Percentiles rank a stretch among this genome's conserved stretches.
These are phyloP conservation scores for Zymoseptoria tritici DNA, from an alignment of 2,329 filamentous ascomycete species.

Conservation along the genomic window DNA sequence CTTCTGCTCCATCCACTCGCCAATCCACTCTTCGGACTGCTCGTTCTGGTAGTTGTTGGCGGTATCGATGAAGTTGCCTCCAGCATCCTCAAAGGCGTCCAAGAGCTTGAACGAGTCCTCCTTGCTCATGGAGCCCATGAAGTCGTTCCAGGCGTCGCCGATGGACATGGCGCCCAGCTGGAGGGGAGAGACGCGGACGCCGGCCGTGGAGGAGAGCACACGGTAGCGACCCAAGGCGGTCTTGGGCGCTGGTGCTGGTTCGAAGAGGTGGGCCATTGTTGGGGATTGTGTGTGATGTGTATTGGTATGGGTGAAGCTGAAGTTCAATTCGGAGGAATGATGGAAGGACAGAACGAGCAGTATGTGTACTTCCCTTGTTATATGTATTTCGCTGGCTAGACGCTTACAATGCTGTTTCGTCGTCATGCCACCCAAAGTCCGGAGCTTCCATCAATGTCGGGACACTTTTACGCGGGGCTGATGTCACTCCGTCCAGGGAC, in stretches of 20 bases:
- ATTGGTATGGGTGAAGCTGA: background rate
- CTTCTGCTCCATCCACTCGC: constrained; percentile 38
- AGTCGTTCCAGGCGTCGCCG: constrained; percentile 47
- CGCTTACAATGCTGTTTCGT: background rate
- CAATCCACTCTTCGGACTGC: constrained; percentile 37
- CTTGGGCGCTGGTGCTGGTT: constrained; percentile 34
- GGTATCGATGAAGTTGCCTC: constrained; percentile 32
- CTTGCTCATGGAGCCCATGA: constrained; percentile 60
- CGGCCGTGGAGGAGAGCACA: constrained; percentile 45
- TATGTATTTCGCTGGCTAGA: background rate
- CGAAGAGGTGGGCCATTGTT: constrained; percentile 22
- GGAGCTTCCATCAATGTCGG: too few species aligned
- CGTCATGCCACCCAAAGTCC: too few species aligned
- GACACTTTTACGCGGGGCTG: too few species aligned
- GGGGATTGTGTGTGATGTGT: background rate
- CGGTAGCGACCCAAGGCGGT: constrained; percentile 51
- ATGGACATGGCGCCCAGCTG: constrained; percentile 59
- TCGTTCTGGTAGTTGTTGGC: constrained; percentile 35
- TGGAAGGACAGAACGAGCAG: background rate
- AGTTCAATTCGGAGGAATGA: background rate
- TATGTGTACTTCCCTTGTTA: background rate
- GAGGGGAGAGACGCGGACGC: constrained; percentile 39
- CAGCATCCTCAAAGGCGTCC: constrained; percentile 29
- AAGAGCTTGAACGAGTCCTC: constrained; percentile 25
- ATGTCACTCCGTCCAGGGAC: too few species aligned